Evolutionary conservation across 2,329 filamentous ascomycete genomes (phyloP).

Genomic region (Fusarium sp.): DNA sequence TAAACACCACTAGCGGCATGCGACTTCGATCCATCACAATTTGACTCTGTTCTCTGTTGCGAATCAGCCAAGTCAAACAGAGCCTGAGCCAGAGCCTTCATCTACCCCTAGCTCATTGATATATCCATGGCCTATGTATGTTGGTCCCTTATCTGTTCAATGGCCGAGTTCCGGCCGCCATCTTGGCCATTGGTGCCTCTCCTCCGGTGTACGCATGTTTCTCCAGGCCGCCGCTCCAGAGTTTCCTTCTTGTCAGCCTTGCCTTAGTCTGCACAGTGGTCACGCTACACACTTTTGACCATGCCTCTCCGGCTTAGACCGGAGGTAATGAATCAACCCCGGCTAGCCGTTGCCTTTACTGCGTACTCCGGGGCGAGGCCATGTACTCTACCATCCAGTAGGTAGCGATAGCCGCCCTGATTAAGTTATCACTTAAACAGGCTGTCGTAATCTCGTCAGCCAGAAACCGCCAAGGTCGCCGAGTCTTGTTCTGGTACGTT

Average conservation of each 20-base stretch:
- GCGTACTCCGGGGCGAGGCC: conserved; percentile 5
- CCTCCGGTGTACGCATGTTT: conserved; percentile 6
- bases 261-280: conserved; percentile 20
- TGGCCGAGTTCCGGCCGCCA: background rate
- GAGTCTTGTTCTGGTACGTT: conserved; percentile 18
- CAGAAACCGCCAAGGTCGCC: conserved; percentile 5
- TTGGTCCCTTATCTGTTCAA: too few relatives aligned
- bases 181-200: conserved; percentile 9
- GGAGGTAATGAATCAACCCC: conserved; percentile 19
- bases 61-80: background rate
- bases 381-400: conserved; percentile 12
- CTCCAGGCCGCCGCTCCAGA: conserved; percentile 10
- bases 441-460: conserved; percentile 20
- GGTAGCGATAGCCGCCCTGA: conserved; percentile 23
- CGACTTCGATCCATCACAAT: conserved; percentile 35
- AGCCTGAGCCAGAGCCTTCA: background rate
- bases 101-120: conserved; percentile 2
- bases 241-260: conserved; percentile 23
- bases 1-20: conserved; percentile 24
- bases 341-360: conserved; percentile 1
- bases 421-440: conserved; percentile 19
- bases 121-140: background rate
- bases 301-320: conserved; percentile 28
- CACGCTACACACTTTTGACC: conserved; percentile 17
- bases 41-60: conserved; percentile 11